These are phyloP conservation scores for Stachybotrys elegans DNA, from an alignment of 2,329 filamentous ascomycete genomes.

Conservation along the genomic window DNA sequence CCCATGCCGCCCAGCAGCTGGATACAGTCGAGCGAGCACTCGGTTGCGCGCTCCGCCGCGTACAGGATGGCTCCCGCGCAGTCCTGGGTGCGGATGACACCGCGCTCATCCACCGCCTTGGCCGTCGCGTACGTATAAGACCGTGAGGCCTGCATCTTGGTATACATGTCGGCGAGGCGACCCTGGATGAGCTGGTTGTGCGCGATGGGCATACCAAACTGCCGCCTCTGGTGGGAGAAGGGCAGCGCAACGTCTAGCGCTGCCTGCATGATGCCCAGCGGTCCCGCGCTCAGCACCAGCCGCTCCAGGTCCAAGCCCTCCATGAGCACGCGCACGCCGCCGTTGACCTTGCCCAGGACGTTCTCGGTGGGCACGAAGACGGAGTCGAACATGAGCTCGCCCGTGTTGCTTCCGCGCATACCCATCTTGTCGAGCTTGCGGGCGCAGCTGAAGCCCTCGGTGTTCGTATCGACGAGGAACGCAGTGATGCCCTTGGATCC, in stretches of 20 bases:
- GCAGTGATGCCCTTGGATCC: slow-evolving; percentile 91
- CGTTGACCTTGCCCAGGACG: slow-evolving; percentile 73
- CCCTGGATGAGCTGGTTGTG: slow-evolving; percentile 92
- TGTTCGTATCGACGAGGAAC: slow-evolving; percentile 73
- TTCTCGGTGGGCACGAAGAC: slow-evolving; percentile 85
- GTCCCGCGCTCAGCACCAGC: slow-evolving; percentile 84
- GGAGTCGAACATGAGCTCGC: slow-evolving; percentile 84
- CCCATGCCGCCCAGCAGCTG: slow-evolving; percentile 94
- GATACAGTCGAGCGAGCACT: slow-evolving; percentile 81
- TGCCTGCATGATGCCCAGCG: slow-evolving; percentile 91
- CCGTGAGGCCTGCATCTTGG: slow-evolving; percentile 77
- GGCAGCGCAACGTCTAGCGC: slow-evolving; percentile 80
- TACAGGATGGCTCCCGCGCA: slow-evolving; percentile 93
- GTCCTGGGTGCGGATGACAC: slow-evolving; percentile 75
- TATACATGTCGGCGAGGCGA: slow-evolving; percentile 96
- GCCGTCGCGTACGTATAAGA: slow-evolving; percentile 87
- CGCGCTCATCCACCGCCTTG: slow-evolving; percentile 69
- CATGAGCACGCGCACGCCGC: slow-evolving; percentile 88
- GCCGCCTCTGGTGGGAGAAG: slow-evolving; percentile 82
- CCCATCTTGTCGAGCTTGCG: slow-evolving; percentile 96
- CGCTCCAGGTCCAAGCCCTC: slow-evolving; percentile 92
- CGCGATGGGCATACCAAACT: slow-evolving; percentile 82
- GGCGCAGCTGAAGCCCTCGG: slow-evolving; percentile 76
- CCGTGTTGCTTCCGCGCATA: slow-evolving; percentile 95
- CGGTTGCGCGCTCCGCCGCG: slow-evolving; percentile 84